A percentile compares a stretch with the other conserved stretches of the same genome.
These are phyloP conservation scores for Arthrobotrys sinensis DNA, from an alignment of 2,329 filamentous ascomycete species.

Conservation along the genomic window DNA sequence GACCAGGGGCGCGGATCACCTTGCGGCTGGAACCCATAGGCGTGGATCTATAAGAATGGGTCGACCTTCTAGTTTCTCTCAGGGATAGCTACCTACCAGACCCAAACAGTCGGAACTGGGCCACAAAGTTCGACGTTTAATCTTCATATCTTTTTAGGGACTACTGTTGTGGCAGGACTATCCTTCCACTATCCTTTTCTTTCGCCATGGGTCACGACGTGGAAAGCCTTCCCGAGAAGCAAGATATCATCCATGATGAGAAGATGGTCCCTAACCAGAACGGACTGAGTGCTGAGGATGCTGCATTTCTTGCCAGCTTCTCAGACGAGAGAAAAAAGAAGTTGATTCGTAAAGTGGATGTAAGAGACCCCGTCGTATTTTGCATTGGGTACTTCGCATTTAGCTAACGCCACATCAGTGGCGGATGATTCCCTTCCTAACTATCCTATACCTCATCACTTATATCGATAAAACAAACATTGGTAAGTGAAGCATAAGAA, in stretches of 20 bases:
- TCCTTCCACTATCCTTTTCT: neutral
- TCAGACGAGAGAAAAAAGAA: constrained; percentile 65
- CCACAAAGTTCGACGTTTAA: neutral
- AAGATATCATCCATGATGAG: constrained; percentile 39
- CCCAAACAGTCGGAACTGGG: constrained; percentile 16
- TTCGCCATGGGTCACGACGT: constrained; percentile 23
- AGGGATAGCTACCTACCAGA: constrained; percentile 5
- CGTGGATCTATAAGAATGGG: constrained; percentile 34
- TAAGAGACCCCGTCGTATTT: neutral
- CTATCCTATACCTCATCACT: constrained; percentile 40
- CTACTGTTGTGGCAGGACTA: neutral
- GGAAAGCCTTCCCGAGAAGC: constrained; percentile 45
- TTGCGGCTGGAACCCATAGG: neutral
- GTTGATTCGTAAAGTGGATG: constrained; percentile 64
- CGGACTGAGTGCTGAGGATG: constrained; percentile 64
- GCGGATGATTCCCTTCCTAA: constrained; percentile 45
- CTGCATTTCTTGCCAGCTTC: constrained; percentile 66
- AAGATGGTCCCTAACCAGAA: neutral
- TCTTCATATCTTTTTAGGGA: neutral
- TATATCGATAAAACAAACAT: constrained; percentile 54
- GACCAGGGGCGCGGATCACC: neutral
- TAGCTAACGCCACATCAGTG: constrained; percentile 21
- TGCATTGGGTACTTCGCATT: too few species aligned
- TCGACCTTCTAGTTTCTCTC: neutral
- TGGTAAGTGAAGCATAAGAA: constrained; percentile 10